Evolutionary conservation across 1,284 basidiomycete species (phyloP).

Genomic region (Coriolopsis trogii): DNA sequence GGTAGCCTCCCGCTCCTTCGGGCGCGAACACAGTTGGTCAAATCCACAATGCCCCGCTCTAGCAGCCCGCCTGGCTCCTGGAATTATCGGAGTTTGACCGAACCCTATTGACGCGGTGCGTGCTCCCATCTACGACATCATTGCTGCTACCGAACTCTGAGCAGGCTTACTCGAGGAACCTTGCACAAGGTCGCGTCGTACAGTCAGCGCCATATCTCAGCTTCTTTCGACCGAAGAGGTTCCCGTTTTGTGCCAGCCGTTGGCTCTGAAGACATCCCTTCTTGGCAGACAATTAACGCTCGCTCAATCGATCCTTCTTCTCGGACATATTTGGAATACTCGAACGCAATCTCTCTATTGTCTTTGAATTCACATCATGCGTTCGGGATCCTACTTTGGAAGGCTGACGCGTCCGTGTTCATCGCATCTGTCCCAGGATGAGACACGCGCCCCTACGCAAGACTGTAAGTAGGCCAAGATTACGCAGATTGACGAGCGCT

Average conservation of each 20-base stretch:
- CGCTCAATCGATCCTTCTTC: constrained; percentile 3
- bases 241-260: no score
- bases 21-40: no score
- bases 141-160: not conserved
- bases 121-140: not conserved
- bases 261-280: no score
- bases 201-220: no score
- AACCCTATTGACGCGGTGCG: not conserved
- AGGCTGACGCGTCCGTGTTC: constrained; percentile 1
- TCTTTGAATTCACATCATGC: not conserved
- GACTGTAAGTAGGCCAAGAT: not conserved
- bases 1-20: no score
- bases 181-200: not conserved
- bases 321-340: not conserved
- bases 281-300: no score
- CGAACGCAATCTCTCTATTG: no score
- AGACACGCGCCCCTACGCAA: not conserved
- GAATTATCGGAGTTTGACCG: constrained; percentile 7
- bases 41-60: no score
- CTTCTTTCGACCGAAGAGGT: no score
- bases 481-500: not conserved
- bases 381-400: not conserved
- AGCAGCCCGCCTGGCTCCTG: constrained; percentile 1
- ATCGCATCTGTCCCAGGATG: constrained; percentile 2
- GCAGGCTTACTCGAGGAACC: not conserved